Evolutionary conservation across 1,284 basidiomycete species (phyloP).

Genomic region (Dichomitus squalens): DNA sequence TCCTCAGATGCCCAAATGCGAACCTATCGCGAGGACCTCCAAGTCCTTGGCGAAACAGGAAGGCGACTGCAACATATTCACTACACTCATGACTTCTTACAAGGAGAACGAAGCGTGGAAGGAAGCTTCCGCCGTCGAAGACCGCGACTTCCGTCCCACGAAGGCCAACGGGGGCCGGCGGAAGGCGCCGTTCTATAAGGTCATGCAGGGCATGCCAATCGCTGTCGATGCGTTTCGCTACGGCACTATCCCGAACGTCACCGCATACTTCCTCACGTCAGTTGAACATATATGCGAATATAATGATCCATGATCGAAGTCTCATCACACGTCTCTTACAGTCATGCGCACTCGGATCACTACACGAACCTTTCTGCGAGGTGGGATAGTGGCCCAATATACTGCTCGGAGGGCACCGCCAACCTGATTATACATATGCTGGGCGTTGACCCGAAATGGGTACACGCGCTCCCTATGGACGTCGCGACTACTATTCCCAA

Average conservation of each 20-base stretch:
- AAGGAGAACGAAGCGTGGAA: constrained; percentile 86
- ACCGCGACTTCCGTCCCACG: constrained; percentile 47
- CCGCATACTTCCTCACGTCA: constrained; percentile 88
- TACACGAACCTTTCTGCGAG: constrained; percentile 87
- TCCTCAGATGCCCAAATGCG: not conserved
- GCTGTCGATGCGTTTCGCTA: constrained; percentile 96
- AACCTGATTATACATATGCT: constrained; percentile 92
- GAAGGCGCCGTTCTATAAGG: constrained; percentile 92
- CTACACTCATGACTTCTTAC: constrained; percentile 80
- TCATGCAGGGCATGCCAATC: constrained; percentile 97
- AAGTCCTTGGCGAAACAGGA: constrained; percentile 7
- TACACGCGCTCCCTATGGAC: constrained; percentile 85
- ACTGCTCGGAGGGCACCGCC: constrained; percentile 91
- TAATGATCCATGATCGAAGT: no score
- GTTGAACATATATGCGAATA: constrained; percentile 33
- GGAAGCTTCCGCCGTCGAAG: constrained; percentile 64
- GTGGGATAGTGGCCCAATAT: constrained; percentile 93
- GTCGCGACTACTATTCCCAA: constrained; percentile 74
- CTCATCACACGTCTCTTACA: constrained; percentile 35
- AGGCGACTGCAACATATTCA: constrained; percentile 55
- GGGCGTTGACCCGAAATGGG: constrained; percentile 85
- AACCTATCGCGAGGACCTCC: not conserved
- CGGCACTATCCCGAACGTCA: constrained; percentile 85
- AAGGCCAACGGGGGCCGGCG: constrained; percentile 61
- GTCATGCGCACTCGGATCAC: constrained; percentile 94